Evolutionary conservation across 1,284 basidiomycete species (phyloP), one percentile per base, ranked within the genome.

Genomic region (Ceratobasidium sp.): DNA sequence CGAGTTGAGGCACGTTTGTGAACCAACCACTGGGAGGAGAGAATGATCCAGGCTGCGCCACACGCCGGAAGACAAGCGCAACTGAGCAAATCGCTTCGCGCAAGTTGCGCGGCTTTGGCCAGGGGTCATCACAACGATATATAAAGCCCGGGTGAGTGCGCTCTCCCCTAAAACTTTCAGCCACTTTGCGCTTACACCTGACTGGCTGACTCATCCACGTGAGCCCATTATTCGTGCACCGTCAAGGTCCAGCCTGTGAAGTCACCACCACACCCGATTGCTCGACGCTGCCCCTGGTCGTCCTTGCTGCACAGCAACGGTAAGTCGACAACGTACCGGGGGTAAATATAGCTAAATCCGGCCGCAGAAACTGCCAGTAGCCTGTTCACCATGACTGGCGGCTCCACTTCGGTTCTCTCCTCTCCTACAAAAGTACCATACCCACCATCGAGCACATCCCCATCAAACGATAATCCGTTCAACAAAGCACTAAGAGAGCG

Each of bases 1-100:
- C 63, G 63, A 63, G 46, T 24, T 63, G 71, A 73, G 71, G 39
- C 71, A 73, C 71, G 71, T 73, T 73, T 73, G 71, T 73, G 59
- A 51, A 73, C 49, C 14, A 59, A 63, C 71, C 71, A 73, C 59
- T 73, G 71, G 59, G 46, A 56, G 41, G 19, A 62, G 27, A 63
- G 71, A 31, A 72, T 53, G 59, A 43, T 43, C 66, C 51, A 46
- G 71, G 49, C 49, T 61, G 43, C 71, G 71, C 71, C 71, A 73
- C 71, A 71, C 66, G 66, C 39, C 49, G 43, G 43, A 43, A n/a
- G 31, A 63, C 58, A 53, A 61, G 59, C 71, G 71, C 29, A 73
- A 54, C 37, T 31, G 24, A 43, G 59, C 27, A 62, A 63, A 31
- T 73, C 71, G 71, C 71, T 73, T 73, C 59, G 61, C 49, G 13